Conservation (phyloP, 768 basidiomycete species). For the Tephrocybe sp. region DNA sequence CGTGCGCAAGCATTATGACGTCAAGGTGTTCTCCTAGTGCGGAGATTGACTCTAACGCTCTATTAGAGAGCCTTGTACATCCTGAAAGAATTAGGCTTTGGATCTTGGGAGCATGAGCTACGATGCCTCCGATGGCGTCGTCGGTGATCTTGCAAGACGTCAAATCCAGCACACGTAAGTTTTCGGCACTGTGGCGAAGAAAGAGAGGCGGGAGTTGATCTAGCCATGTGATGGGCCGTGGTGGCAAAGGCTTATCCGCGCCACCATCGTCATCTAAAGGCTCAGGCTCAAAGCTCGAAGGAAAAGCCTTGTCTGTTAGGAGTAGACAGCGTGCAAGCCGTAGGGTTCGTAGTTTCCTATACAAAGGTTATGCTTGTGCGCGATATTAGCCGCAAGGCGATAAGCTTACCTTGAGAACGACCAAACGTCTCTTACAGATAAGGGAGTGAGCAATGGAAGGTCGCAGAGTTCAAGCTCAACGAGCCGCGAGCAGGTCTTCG, state of each 20-base stretch:
- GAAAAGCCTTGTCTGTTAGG: conserved; percentile 80
- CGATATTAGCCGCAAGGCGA: conserved; percentile 11
- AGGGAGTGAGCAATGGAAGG: conserved; percentile 64
- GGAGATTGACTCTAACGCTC: conserved; percentile 62
- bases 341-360: conserved; percentile 68
- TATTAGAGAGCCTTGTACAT: conserved; percentile 74
- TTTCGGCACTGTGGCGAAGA: conserved; percentile 63
- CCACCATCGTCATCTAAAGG: conserved; percentile 17
- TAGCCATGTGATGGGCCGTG: conserved; percentile 56
- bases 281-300: conserved; percentile 38
- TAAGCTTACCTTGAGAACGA: conserved; percentile 57
- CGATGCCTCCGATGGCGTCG: conserved; percentile 69
- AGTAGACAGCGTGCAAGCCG: conserved; percentile 75
- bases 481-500: conserved; percentile 70
- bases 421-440: conserved; percentile 80
- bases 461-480: conserved; percentile 78
- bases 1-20: conserved; percentile 77
- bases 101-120: conserved; percentile 72
- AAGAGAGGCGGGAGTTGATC: conserved; percentile 62
- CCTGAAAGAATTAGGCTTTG: conserved; percentile 76
- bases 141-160: conserved; percentile 77
- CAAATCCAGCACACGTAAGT: conserved; percentile 77
- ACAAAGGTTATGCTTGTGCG: conserved; percentile 7
- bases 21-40: conserved; percentile 75
- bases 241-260: conserved; percentile 51